These are phyloP conservation scores for Cyberlindnera galapagoensis DNA, from an alignment of 805 yeast species.

Conservation along the genomic window DNA sequence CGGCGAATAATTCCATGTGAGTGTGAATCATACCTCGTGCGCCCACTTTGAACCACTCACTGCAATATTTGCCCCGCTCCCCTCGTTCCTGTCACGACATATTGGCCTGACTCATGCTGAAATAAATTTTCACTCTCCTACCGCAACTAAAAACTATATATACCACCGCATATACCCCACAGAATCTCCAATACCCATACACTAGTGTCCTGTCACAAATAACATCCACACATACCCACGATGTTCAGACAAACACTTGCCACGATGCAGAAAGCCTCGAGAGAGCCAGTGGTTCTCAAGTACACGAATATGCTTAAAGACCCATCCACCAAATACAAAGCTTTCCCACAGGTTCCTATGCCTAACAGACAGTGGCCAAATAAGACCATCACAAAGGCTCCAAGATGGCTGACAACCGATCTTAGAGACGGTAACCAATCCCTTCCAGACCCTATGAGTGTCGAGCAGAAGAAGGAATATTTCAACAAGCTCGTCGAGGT, in stretches of 20 bases:
- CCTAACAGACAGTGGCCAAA: constrained; percentile 70
- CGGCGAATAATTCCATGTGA: no score
- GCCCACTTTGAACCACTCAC: no score
- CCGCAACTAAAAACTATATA: no score
- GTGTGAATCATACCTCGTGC: no score
- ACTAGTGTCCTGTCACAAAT: no score
- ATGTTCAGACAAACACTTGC: constrained; percentile 22
- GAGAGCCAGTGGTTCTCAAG: constrained; percentile 17
- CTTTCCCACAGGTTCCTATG: constrained; percentile 48
- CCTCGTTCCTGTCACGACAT: no score
- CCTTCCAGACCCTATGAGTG: constrained; percentile 76
- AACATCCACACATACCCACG: not conserved
- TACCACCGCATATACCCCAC: no score
- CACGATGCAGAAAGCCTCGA: constrained; percentile 22
- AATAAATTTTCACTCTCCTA: no score
- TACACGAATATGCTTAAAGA: constrained; percentile 58
- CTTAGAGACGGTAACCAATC: constrained; percentile 80
- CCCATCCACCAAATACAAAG: constrained; percentile 56
- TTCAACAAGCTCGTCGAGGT: constrained; percentile 65
- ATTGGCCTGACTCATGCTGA: no score
- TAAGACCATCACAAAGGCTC: constrained; percentile 59
- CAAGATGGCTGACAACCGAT: constrained; percentile 77
- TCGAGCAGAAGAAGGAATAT: constrained; percentile 66
- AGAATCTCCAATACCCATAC: no score
- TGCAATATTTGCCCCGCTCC: no score